These are phyloP conservation scores for Diaporthe caulivora DNA, from an alignment of 2,329 filamentous ascomycete genomes.

Conservation along the genomic window DNA sequence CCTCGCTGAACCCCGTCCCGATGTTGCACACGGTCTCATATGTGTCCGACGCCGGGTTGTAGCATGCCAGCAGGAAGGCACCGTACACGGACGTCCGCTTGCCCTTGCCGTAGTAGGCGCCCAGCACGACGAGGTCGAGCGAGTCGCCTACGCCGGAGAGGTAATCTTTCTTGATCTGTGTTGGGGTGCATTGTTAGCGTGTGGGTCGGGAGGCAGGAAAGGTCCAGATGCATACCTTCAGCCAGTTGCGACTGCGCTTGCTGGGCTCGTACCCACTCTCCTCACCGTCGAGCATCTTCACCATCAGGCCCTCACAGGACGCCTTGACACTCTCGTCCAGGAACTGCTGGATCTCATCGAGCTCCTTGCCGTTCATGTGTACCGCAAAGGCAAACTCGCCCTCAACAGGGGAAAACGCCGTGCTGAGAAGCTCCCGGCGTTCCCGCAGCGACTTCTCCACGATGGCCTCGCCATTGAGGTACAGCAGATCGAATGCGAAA, in stretches of 20 bases:
- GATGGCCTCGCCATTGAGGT: constrained; percentile 89
- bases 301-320: constrained; percentile 97
- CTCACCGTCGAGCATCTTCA: constrained; percentile 96
- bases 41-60: constrained; percentile 81
- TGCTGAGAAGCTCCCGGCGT: constrained; percentile 79
- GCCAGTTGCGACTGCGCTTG: constrained; percentile 97
- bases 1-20: constrained; percentile 95
- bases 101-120: constrained; percentile 93
- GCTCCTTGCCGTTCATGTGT: constrained; percentile 85
- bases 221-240: constrained; percentile 74
- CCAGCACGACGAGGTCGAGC: constrained; percentile 94
- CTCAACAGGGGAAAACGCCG: constrained; percentile 81
- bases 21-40: constrained; percentile 99
- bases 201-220: not conserved
- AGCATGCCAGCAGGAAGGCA: constrained; percentile 94
- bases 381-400: constrained; percentile 94
- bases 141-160: constrained; percentile 94
- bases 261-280: constrained; percentile 97
- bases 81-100: constrained; percentile 97
- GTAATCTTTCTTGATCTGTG: constrained; percentile 95
- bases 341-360: constrained; percentile 93
- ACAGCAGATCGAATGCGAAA: constrained; percentile 95
- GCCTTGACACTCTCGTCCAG: constrained; percentile 96
- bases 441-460: constrained; percentile 90
- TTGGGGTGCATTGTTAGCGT: constrained; percentile 42